A percentile compares a stretch with the other conserved stretches of the same genome.
These are phyloP conservation scores for Microbotryomycetes sp. DNA, from an alignment of 1,284 basidiomycete genomes.

Conservation along the genomic window DNA sequence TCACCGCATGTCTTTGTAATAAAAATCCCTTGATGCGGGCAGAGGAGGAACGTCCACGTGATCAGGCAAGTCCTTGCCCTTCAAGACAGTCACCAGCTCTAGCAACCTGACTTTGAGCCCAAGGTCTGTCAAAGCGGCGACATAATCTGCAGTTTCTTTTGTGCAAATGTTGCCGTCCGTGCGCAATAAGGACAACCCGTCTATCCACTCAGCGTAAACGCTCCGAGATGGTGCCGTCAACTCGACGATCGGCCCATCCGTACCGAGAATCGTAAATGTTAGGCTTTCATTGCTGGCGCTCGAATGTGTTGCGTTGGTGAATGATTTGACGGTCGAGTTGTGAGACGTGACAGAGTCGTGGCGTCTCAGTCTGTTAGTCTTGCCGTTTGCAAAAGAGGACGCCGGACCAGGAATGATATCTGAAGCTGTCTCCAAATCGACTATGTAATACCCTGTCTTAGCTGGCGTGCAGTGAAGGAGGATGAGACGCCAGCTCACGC, in stretches of 20 bases:
- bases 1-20: neutral
- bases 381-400: neutral
- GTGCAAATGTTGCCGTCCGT: conserved; percentile 70
- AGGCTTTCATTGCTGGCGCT: neutral
- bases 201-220: conserved; percentile 91
- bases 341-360: neutral
- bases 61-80: neutral
- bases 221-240: conserved; percentile 76
- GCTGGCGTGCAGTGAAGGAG: neutral
- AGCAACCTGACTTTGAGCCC: conserved; percentile 88
- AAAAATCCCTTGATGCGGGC: neutral
- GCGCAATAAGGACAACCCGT: conserved; percentile 81
- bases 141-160: conserved; percentile 74
- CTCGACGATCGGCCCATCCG: conserved; percentile 63
- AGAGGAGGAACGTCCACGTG: neutral
- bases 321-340: neutral
- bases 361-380: neutral
- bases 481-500: conserved; percentile 41
- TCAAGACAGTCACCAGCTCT: conserved; percentile 58
- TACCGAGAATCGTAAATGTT: conserved; percentile 15
- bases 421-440: neutral
- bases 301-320: neutral
- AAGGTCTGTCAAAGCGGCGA: conserved; percentile 81
- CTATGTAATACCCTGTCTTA: neutral
- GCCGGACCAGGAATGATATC: neutral